phyloP scores from a whole-genome alignment of 176 grass and related monocot genomes.

The Alopecurus myosuroides region DNA sequence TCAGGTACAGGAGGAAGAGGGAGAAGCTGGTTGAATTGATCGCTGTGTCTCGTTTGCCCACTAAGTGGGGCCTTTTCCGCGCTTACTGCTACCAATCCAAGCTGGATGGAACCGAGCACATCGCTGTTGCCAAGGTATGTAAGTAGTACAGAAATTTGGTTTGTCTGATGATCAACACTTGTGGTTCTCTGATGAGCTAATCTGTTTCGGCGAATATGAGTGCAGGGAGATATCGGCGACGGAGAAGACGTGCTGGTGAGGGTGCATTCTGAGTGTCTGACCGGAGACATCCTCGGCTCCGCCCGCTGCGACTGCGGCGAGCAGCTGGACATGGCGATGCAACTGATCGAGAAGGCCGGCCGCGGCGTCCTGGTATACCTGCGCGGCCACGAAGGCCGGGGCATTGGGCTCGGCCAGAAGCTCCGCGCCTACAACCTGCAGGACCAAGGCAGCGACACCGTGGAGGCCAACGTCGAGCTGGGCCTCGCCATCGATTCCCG shows the following conservation, averaged over 20 bases:
- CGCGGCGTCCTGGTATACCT: constrained; percentile 86
- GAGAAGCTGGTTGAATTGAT: constrained; percentile 89
- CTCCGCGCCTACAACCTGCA: constrained; percentile 89
- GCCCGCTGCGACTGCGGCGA: constrained; percentile 81
- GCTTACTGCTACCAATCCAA: constrained; percentile 90
- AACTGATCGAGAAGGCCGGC: constrained; percentile 77
- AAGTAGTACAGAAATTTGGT: background rate
- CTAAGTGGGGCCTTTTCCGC: constrained; percentile 92
- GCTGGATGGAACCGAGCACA: constrained; percentile 85
- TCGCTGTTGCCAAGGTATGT: constrained; percentile 74
- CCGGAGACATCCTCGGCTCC: constrained; percentile 83
- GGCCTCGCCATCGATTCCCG: constrained; percentile 80
- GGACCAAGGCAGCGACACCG: constrained; percentile 81
- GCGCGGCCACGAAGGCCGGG: constrained; percentile 89
- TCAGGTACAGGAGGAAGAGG: constrained; percentile 84
- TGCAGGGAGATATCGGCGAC: constrained; percentile 60
- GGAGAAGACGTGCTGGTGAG: constrained; percentile 75
- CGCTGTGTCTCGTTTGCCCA: constrained; percentile 72
- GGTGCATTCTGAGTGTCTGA: constrained; percentile 93
- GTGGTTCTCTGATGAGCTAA: background rate
- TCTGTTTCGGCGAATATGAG: background rate
- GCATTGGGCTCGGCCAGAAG: constrained; percentile 88
- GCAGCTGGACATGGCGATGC: constrained; percentile 78
- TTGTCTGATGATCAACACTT: background rate
- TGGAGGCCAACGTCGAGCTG: constrained; percentile 90